Base-by-base conservation (phyloP, 1,139 yeast genomes). In the Pneumocystis oryctolagi region DNA sequence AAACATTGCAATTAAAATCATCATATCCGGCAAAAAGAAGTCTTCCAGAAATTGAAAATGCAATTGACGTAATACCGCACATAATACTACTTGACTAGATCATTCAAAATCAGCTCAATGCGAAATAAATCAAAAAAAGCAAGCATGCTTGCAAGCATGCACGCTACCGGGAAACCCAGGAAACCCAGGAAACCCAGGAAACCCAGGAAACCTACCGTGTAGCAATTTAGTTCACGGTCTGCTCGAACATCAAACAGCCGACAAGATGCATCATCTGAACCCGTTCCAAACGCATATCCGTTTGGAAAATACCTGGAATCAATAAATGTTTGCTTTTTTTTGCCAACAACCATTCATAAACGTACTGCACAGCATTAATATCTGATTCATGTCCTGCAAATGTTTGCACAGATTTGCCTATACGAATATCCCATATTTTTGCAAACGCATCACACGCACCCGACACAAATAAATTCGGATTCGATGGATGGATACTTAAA, bases 211-310 rank as follows among this genome's bases (percentile, higher is more conserved):
- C 59, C 12, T 12, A 57, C 59, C 73, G 72, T 60, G 58, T 83
- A 88, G 18, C 71, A 71, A 5, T 83, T 79, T 59, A 89, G 71
- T 67, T 82, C 84, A 67, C 95, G 82, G 72, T 87, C 96, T 3
- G 90, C 79, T 66, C 97, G 78, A 61, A 87, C 73, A 71, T 90
- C 97, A 72, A 82, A 87, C 62, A 88, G 73, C 63, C 87, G 78
- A n/a, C 87, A 77, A 0, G 79, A 72, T 1, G 94, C 92, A 71
- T 88, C 95, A 69, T 89, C 97, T 58, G 88, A 80, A 0, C 96
- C 96, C 0, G 88, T 79, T 40, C 78, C 74, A 40, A 75, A 67
- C 2, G 76, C 72, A 64, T 81, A 76, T 1, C 89, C 90, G 67
- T 84, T 87, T 8, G 90, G 89, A 71, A 85, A 85, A 70, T 83